phyloP scores from a whole-genome alignment of 306 rosid species.

The Delonix regia region DNA sequence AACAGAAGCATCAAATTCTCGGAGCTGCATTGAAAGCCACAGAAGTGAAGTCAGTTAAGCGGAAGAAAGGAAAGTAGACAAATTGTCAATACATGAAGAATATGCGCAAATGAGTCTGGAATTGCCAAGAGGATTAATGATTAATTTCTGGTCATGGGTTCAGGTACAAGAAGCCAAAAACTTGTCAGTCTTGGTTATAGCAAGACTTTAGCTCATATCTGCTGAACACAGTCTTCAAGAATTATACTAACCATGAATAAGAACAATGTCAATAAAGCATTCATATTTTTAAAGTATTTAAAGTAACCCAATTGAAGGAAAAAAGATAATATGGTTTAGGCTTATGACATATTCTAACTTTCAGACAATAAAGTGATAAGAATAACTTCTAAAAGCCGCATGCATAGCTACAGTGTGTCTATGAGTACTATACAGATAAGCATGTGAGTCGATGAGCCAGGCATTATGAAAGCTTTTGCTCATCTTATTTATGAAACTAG shows the following conservation, averaged over 20 bases:
- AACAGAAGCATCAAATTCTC: conserved; percentile 50
- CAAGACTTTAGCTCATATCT: not conserved
- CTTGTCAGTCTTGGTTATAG: not conserved
- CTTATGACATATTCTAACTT: not conserved
- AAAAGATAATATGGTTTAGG: not conserved
- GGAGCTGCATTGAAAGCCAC: conserved; percentile 59
- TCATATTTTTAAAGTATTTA: not conserved
- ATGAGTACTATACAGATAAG: not conserved
- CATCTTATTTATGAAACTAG: conserved; percentile 7
- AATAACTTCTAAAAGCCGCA: not conserved
- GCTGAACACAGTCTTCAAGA: not conserved
- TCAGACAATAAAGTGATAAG: not conserved
- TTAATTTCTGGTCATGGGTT: not conserved
- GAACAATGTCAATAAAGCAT: not conserved
- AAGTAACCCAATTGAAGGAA: not conserved
- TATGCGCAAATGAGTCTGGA: too few species aligned
- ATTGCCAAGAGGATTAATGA: not conserved
- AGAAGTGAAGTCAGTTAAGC: not conserved
- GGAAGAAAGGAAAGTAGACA: not conserved
- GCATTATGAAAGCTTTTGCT: not conserved
- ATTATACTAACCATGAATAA: not conserved
- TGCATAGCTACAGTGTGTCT: not conserved
- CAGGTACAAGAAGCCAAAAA: not conserved
- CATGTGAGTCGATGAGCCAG: not conserved
- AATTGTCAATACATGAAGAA: not conserved